A percentile compares a stretch with the other conserved stretches of the same genome.
Conservation (phyloP, 2,329 filamentous ascomycete species). For the Diaporthe sp. region DNA sequence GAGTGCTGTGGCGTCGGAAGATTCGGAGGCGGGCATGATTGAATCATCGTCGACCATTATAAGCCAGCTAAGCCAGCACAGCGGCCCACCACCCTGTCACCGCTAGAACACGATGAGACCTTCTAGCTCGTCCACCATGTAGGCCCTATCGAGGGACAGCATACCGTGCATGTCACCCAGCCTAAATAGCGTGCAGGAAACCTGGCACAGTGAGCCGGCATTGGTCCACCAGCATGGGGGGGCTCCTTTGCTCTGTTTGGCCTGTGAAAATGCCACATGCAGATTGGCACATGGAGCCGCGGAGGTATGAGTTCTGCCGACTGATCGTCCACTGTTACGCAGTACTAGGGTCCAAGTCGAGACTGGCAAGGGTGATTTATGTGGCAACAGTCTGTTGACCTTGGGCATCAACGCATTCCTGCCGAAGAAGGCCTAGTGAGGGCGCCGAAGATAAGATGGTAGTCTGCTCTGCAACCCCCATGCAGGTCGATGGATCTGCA, state of each 20-base stretch:
- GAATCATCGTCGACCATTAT: slow-evolving; percentile 15
- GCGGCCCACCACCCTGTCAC: slow-evolving; percentile 24
- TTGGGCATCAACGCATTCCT: slow-evolving; percentile 26
- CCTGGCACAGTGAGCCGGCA: slow-evolving; percentile 9
- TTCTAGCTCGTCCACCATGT: slow-evolving; percentile 26
- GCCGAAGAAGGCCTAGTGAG: slow-evolving; percentile 20
- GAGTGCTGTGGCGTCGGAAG: slow-evolving; percentile 8
- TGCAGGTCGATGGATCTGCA: slow-evolving; percentile 21
- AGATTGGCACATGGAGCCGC: slow-evolving; percentile 14
- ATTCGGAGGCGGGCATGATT: slow-evolving; percentile 6
- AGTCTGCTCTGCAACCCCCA: slow-evolving; percentile 24
- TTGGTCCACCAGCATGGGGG: not conserved
- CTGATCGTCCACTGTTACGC: slow-evolving; percentile 13
- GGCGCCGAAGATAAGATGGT: slow-evolving; percentile 21
- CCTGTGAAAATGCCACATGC: slow-evolving; percentile 21
- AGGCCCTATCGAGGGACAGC: slow-evolving; percentile 24
- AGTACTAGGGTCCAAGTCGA: not conserved
- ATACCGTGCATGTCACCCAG: slow-evolving; percentile 3
- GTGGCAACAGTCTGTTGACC: not conserved
- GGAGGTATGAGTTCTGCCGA: slow-evolving; percentile 14
- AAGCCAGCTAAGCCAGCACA: slow-evolving; percentile 1
- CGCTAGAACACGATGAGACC: slow-evolving; percentile 33
- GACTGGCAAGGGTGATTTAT: slow-evolving; percentile 4
- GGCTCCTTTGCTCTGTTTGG: not conserved
- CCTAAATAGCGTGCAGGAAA: not conserved